Conservation (phyloP, 768 basidiomycete genomes). For the Calvatia gigantea region DNA sequence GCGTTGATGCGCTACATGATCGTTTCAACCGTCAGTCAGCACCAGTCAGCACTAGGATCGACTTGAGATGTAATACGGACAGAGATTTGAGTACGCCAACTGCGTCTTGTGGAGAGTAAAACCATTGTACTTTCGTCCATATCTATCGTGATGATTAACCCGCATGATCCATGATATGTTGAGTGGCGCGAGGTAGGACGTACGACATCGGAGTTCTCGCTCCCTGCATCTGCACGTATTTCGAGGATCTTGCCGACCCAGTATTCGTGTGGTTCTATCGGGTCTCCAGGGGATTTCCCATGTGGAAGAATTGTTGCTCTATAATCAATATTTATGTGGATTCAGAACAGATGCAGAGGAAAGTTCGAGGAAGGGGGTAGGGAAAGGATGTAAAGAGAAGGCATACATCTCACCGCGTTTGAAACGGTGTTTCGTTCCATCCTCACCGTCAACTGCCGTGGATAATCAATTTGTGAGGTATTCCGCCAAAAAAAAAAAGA, state of each 20-base stretch:
- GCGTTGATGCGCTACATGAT: slow-evolving; percentile 30
- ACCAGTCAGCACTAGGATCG: not conserved
- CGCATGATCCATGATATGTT: not conserved
- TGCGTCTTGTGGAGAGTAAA: slow-evolving; percentile 48
- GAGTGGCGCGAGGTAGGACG: slow-evolving; percentile 1
- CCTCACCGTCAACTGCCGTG: slow-evolving; percentile 16
- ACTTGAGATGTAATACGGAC: slow-evolving; percentile 29
- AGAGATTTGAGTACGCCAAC: slow-evolving; percentile 41
- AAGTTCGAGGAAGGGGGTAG: too few species aligned
- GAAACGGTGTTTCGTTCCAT: slow-evolving; percentile 28
- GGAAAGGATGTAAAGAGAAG: not conserved
- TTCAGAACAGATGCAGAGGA: too few species aligned
- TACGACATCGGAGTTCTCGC: slow-evolving; percentile 27
- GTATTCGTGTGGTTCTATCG: slow-evolving; percentile 32
- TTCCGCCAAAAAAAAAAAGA: not conserved
- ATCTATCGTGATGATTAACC: slow-evolving; percentile 32
- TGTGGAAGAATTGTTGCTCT: slow-evolving; percentile 44
- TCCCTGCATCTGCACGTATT: slow-evolving; percentile 32
- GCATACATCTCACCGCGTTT: slow-evolving; percentile 32
- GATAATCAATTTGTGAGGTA: too few species aligned
- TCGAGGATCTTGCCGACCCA: slow-evolving; percentile 52
- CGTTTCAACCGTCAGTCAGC: not conserved
- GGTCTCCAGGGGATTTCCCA: slow-evolving; percentile 20
- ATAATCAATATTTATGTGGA: not conserved
- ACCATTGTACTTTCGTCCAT: slow-evolving; percentile 55